Percentiles rank a stretch among this genome's conserved stretches.
Conservation (phyloP, 2,329 filamentous ascomycete species). For the Emmonsia crescens region DNA sequence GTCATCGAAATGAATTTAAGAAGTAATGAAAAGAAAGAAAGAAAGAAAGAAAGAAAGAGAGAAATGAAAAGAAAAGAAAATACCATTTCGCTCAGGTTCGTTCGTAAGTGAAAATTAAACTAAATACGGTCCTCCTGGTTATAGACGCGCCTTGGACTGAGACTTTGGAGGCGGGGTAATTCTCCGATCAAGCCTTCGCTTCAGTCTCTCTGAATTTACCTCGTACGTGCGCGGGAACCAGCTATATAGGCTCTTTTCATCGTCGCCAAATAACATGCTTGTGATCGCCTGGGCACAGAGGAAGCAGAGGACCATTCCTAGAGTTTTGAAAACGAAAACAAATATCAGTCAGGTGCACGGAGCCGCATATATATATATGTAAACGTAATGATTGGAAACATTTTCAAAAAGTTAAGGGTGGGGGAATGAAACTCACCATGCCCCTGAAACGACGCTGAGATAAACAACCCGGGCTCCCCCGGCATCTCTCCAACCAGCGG, state of each 20-base stretch:
- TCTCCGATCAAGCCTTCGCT: neutral
- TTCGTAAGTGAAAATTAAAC: neutral
- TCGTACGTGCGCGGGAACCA: slow-evolving; percentile 12
- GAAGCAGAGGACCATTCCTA: slow-evolving; percentile 13
- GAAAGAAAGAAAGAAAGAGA: too few relatives aligned
- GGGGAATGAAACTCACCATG: slow-evolving; percentile 9
- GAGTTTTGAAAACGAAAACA: neutral
- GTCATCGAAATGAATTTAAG: too few relatives aligned
- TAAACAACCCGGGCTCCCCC: slow-evolving; percentile 12
- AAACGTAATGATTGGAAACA: neutral
- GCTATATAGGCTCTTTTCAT: slow-evolving; percentile 6
- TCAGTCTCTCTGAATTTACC: slow-evolving; percentile 6
- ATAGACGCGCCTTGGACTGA: neutral
- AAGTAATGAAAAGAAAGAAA: too few relatives aligned
- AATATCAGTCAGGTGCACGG: neutral
- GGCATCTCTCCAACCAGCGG: slow-evolving; percentile 43
- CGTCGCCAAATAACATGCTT: slow-evolving; percentile 11
- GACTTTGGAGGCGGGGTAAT: neutral
- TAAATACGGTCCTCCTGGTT: neutral
- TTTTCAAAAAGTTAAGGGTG: neutral
- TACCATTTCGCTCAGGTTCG: neutral
- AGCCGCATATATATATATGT: neutral
- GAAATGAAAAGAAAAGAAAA: neutral
- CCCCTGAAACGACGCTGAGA: slow-evolving; percentile 13
- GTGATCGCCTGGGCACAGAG: slow-evolving; percentile 11